These are phyloP conservation scores for Aureobasidium namibiae DNA, from an alignment of 2,329 filamentous ascomycete species.

Conservation along the genomic window DNA sequence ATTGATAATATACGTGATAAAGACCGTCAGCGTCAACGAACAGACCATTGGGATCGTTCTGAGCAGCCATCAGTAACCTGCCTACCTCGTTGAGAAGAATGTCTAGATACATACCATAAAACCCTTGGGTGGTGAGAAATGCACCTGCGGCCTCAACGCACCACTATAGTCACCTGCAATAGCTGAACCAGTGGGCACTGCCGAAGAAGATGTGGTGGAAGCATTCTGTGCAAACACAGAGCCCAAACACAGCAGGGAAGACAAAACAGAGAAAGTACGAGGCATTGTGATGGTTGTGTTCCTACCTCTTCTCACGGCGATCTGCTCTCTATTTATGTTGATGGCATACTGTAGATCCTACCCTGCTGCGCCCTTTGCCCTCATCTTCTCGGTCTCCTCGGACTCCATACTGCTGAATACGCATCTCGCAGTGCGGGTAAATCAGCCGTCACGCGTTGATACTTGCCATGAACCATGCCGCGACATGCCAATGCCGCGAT, in stretches of 20 bases:
- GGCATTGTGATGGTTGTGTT: not conserved
- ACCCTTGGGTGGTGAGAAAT: slow-evolving; percentile 16
- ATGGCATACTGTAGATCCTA: not conserved
- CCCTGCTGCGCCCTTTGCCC: not conserved
- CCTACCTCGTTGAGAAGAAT: slow-evolving; percentile 18
- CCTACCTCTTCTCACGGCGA: not conserved
- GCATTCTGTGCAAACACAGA: slow-evolving; percentile 4
- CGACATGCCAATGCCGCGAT: slow-evolving; percentile 7
- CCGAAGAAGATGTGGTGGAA: not conserved
- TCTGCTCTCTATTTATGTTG: not conserved
- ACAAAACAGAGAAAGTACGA: not conserved
- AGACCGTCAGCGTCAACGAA: slow-evolving; percentile 49
- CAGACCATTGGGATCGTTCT: slow-evolving; percentile 58
- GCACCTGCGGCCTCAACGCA: slow-evolving; percentile 15
- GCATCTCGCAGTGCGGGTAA: not conserved
- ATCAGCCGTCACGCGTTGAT: not conserved
- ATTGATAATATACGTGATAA: slow-evolving; percentile 61
- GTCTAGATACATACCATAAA: slow-evolving; percentile 10
- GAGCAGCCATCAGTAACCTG: not conserved
- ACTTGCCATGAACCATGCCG: not conserved
- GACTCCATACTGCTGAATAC: not conserved
- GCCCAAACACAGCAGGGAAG: not conserved
- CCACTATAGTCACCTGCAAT: slow-evolving; percentile 16
- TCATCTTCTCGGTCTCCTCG: too few species aligned
- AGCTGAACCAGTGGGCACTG: slow-evolving; percentile 14